Evolutionary conservation across 306 rosid species (phyloP), one percentile per base, ranked within the genome.

Genomic region (Luffa acutangula): DNA sequence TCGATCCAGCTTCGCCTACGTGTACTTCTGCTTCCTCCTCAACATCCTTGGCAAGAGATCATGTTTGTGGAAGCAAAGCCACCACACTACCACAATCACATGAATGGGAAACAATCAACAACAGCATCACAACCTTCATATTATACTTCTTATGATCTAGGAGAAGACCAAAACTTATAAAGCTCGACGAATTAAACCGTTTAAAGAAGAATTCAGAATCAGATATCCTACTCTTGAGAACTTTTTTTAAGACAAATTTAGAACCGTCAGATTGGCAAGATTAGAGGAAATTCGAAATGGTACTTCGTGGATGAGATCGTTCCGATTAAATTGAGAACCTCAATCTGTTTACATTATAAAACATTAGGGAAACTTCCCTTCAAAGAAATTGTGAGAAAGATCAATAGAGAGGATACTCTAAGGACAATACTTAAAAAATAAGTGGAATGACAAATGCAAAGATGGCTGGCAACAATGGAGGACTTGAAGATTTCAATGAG

Each of bases 391-490:
- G 69, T 92, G 88, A 7, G 93, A 88, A 31, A 92, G 62, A 80
- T 92, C 94, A 69, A 92, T 88, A 20, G 89, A 72, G 0, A 88
- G 1, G 75, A 92, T 81, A 76, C 48, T 88, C 21, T 86, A 67
- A 5, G 97, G 97, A 59, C 91, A 92, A 20, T 78, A 92, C 82
- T 85, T 92, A 94, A 94, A 90, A 62, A 92, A 92, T 90, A 92
- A 90, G 78, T 48, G 82, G 78, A 92, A 92, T 6, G 97, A 90
- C 86, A 92, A 81, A 78, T 90, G 90, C 73, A 89, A 88, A 9
- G 90, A 84, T 89, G 93, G 77, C 93, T 87, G 51, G 94, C 93
- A 48, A 92, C 94, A 76, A 90, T 89, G 79, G 90, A 87, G 58
- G 66, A 86, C 66, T 87, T 90, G 89, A 92, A 92, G 63, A 92